Evolutionary conservation across 2,329 filamentous ascomycete genomes (phyloP).

Genomic region (Arthrobotrys musiformis): DNA sequence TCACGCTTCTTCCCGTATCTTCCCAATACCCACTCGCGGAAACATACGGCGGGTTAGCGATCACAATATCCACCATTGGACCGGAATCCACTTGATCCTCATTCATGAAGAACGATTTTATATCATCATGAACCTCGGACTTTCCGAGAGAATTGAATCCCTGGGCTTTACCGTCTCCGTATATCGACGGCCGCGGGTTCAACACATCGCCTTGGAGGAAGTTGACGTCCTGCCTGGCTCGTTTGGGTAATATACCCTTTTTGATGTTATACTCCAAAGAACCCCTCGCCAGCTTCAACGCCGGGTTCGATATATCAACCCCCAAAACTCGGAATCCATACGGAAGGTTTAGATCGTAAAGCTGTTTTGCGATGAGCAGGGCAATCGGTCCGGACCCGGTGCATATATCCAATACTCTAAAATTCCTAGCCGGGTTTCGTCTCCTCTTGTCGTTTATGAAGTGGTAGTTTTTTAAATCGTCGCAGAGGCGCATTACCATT

Average conservation of each 20-base stretch:
- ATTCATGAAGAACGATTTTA: constrained; percentile 64
- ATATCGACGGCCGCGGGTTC: constrained; percentile 56
- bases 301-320: constrained; percentile 76
- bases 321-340: constrained; percentile 70
- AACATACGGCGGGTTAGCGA: constrained; percentile 93
- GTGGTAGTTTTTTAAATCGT: constrained; percentile 65
- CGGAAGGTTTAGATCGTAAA: constrained; percentile 62
- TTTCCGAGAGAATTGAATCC: neutral
- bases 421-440: constrained; percentile 61
- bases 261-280: constrained; percentile 71
- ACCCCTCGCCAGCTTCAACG: constrained; percentile 72
- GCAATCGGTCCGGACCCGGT: constrained; percentile 92
- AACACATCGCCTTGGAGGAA: constrained; percentile 66
- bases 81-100: neutral
- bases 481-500: constrained; percentile 63
- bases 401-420: constrained; percentile 84
- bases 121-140: constrained; percentile 60
- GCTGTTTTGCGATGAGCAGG: constrained; percentile 75
- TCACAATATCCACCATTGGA: constrained; percentile 71
- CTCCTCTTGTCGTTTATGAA: neutral
- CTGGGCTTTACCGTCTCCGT: neutral
- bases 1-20: constrained; percentile 77
- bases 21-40: constrained; percentile 72
- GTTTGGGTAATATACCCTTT: constrained; percentile 44
- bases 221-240: constrained; percentile 60